These are phyloP conservation scores for Alternaria tenuissima DNA, from an alignment of 2,329 filamentous ascomycete species.

Conservation along the genomic window DNA sequence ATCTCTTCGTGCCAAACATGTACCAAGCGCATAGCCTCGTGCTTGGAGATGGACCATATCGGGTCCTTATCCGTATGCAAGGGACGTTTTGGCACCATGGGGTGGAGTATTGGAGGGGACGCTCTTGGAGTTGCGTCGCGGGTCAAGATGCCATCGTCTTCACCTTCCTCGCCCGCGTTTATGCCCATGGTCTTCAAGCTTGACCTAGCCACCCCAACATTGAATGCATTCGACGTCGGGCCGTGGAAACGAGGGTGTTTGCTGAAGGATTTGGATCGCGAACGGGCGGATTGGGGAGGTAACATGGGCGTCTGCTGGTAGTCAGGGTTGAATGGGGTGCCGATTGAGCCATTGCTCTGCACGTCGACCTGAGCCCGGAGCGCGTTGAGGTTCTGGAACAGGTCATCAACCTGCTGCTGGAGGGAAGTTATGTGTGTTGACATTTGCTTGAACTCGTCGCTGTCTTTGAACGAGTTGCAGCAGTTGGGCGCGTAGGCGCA, in stretches of 20 bases:
- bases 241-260: conserved; percentile 76
- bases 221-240: conserved; percentile 85
- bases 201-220: conserved; percentile 83
- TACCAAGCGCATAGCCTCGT: conserved; percentile 82
- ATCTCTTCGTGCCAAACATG: conserved; percentile 88
- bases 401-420: conserved; percentile 82
- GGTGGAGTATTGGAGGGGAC: conserved; percentile 50
- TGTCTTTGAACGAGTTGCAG: conserved; percentile 87
- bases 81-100: conserved; percentile 19
- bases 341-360: conserved; percentile 38
- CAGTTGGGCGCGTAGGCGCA: conserved; percentile 73
- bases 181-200: conserved; percentile 92
- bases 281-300: conserved; percentile 50
- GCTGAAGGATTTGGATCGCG: conserved; percentile 46
- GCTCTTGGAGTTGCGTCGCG: conserved; percentile 62
- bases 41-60: conserved; percentile 77
- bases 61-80: conserved; percentile 71
- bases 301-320: conserved; percentile 46
- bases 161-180: conserved; percentile 66
- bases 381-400: conserved; percentile 75
- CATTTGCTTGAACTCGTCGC: conserved; percentile 83
- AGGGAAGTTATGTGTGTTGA: conserved; percentile 74
- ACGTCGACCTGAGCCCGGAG: conserved; percentile 63
- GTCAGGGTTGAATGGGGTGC: conserved; percentile 43
- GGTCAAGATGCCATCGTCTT: conserved; percentile 66